phyloP scores from a whole-genome alignment of 2,329 filamentous ascomycete genomes.

The Sclerotiophoma versabilis region DNA sequence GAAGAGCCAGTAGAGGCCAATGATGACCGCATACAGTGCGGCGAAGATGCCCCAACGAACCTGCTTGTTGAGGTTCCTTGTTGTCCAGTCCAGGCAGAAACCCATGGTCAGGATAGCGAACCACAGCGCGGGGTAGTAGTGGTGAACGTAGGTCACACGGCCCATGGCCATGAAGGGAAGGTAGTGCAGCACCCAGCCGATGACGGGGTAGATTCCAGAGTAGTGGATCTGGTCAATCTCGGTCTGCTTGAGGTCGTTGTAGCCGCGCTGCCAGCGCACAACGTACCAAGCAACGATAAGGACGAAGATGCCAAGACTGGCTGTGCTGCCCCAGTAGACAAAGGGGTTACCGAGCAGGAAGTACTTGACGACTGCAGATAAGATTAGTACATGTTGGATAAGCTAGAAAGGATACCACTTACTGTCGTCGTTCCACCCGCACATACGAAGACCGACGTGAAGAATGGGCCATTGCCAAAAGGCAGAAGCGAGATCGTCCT shows the following conservation, averaged over 20 bases:
- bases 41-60: conserved; percentile 75
- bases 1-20: conserved; percentile 88
- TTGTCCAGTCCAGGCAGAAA: conserved; percentile 86
- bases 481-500: conserved; percentile 93
- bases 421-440: conserved; percentile 91
- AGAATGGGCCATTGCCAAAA: conserved; percentile 99
- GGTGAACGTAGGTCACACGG: conserved; percentile 97
- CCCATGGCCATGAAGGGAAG: conserved; percentile 97
- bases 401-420: conserved; percentile 27
- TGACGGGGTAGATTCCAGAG: conserved; percentile 84
- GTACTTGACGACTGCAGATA: conserved; percentile 77
- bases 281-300: conserved; percentile 82
- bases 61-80: conserved; percentile 69
- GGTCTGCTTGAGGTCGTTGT: conserved; percentile 75
- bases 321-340: conserved; percentile 94
- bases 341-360: conserved; percentile 97
- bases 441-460: conserved; percentile 96
- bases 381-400: conserved; percentile 22
- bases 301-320: conserved; percentile 75
- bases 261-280: conserved; percentile 95
- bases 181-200: conserved; percentile 97
- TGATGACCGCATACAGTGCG: conserved; percentile 73
- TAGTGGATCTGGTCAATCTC: conserved; percentile 97
- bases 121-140: conserved; percentile 98
- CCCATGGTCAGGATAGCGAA: conserved; percentile 91